Base-by-base conservation (phyloP, 768 basidiomycete genomes). In the Xerocomus spinulosus region DNA sequence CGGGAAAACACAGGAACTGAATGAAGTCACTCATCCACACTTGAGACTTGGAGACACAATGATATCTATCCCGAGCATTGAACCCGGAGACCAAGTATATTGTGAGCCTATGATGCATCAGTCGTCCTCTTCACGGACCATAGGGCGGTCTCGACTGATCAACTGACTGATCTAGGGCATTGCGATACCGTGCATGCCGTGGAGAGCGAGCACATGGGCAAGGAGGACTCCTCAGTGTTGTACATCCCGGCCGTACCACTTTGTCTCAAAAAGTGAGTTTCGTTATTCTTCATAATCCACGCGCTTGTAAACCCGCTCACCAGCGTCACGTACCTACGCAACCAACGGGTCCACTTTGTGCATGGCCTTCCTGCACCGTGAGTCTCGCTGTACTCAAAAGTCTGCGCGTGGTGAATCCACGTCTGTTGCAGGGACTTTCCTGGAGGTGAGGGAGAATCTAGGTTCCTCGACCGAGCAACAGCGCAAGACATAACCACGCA, bases 41-140 rank as follows among this genome's bases (percentile, higher is more conserved):
- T 58, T 86, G n/a, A 60, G 67, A 46, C 68, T 87, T 17, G 69
- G 62, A 5, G 57, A 70, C 54, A 80, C 77, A 1, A 83, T 85
- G 82, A 66, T 76, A 9, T 73, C 76, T 9, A 68, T 84, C 34
- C 81, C 83, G 0, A 65, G 48, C 15, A 80, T 86, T 2, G 66
- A 78, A 35, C 81, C 83, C 3, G 83, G 83, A 0, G 80, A 85
- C 61, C 79, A 83, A 54, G 81, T 81, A 14, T 78, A 79, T 46
- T 81, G 78, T 79, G 66, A 62, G 32, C 17, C 23, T n/a, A 35
- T 23, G 3, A 18, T 13, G 26, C 5, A 6, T 28, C n/a, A n/a
- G n/a, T n/a, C n/a, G n/a, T n/a, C n/a, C n/a, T n/a, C n/a, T n/a
- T n/a, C n/a, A n/a, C n/a, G n/a, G n/a, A n/a, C n/a, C n/a, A n/a